These are phyloP conservation scores for Ceratocystis alfenasii DNA, from an alignment of 2,329 filamentous ascomycete species.

Conservation along the genomic window DNA sequence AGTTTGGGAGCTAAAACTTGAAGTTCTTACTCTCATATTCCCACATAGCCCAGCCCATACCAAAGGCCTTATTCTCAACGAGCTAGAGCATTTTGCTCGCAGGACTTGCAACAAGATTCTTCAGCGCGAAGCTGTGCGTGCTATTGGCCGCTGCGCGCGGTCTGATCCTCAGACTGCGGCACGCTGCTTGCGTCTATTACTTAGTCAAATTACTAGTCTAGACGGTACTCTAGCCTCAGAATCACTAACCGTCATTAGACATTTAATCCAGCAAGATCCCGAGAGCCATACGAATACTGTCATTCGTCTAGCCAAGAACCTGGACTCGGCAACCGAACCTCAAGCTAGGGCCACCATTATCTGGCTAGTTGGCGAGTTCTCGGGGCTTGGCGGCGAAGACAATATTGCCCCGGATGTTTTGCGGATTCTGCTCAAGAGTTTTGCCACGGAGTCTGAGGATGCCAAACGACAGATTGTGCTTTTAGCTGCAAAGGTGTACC, in stretches of 20 bases:
- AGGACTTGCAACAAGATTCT: conserved; percentile 56
- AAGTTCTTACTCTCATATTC: conserved; percentile 82
- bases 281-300: conserved; percentile 72
- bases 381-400: conserved; percentile 64
- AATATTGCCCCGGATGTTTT: conserved; percentile 90
- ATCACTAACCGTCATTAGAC: conserved; percentile 84
- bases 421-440: conserved; percentile 74
- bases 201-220: conserved; percentile 77
- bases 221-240: conserved; percentile 85
- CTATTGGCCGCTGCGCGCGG: conserved; percentile 88
- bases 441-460: conserved; percentile 68
- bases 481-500: conserved; percentile 89
- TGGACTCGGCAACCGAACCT: conserved; percentile 77
- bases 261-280: conserved; percentile 87
- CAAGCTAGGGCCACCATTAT: conserved; percentile 88
- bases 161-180: conserved; percentile 57
- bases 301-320: conserved; percentile 75
- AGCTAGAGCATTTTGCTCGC: conserved; percentile 85
- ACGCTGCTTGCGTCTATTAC: conserved; percentile 68
- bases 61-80: conserved; percentile 79
- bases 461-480: conserved; percentile 87
- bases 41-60: conserved; percentile 62
- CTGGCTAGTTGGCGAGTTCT: conserved; percentile 93
- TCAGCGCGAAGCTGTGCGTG: conserved; percentile 78
- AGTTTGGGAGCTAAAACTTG: conserved; percentile 85